These are phyloP conservation scores for Suhomyces terraborum DNA, from an alignment of 1,139 yeast species.

Conservation along the genomic window DNA sequence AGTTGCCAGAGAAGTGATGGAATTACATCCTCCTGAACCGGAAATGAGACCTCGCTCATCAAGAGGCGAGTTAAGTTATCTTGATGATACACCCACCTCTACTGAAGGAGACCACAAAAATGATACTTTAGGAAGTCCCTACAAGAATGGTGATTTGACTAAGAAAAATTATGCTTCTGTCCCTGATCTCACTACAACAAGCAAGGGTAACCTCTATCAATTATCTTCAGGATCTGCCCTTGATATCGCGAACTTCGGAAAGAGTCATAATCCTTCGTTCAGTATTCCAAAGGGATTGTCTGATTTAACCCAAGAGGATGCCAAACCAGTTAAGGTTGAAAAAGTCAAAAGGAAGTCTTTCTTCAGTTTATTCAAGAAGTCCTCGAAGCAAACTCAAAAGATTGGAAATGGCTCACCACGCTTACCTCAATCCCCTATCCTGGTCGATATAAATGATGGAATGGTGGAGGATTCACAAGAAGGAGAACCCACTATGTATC, in stretches of 20 bases:
- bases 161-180: conserved; percentile 22
- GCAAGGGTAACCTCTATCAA: conserved; percentile 22
- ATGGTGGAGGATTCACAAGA: too few relatives aligned
- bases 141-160: neutral
- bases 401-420: conserved; percentile 16
- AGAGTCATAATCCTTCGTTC: conserved; percentile 43
- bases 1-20: conserved; percentile 17
- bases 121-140: conserved; percentile 4
- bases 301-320: conserved; percentile 17
- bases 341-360: conserved; percentile 24
- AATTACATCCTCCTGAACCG: conserved; percentile 10
- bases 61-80: conserved; percentile 29
- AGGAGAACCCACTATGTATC: too few relatives aligned
- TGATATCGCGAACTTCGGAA: conserved; percentile 47
- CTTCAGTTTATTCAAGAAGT: conserved; percentile 29
- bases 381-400: conserved; percentile 14
- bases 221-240: conserved; percentile 43
- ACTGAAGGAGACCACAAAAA: neutral
- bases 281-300: conserved; percentile 22
- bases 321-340: conserved; percentile 10
- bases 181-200: conserved; percentile 27
- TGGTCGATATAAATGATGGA: conserved; percentile 10
- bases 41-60: conserved; percentile 33
- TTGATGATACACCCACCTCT: conserved; percentile 10
- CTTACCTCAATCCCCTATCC: conserved; percentile 22